Percentiles rank a stretch among this genome's conserved stretches.
Conservation (phyloP, 768 basidiomycete species). For the Sarcodon sp. region DNA sequence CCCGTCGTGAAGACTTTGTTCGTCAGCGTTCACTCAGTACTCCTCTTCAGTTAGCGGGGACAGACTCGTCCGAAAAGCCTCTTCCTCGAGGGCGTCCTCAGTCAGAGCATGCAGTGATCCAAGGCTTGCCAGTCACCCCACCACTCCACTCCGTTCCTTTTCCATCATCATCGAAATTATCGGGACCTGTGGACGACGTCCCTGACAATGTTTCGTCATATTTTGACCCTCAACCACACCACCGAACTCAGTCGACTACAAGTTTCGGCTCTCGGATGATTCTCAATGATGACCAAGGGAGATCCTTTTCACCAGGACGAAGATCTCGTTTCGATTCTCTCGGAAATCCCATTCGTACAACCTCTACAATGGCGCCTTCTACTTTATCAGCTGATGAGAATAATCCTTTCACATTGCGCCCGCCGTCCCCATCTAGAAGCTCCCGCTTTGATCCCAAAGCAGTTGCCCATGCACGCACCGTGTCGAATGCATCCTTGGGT, state of each 20-base stretch:
- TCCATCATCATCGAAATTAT: slow-evolving; percentile 17
- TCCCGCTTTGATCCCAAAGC: slow-evolving; percentile 33
- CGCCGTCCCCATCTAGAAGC: slow-evolving; percentile 23
- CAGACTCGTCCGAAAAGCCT: slow-evolving; percentile 23
- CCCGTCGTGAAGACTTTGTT: slow-evolving; percentile 4
- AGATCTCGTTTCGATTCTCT: neutral
- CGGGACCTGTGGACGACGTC: neutral
- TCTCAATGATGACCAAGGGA: slow-evolving; percentile 16
- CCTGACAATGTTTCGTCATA: slow-evolving; percentile 30
- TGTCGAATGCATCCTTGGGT: slow-evolving; percentile 38
- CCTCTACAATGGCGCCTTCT: neutral
- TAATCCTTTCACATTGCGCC: slow-evolving; percentile 21
- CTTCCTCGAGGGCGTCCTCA: slow-evolving; percentile 35
- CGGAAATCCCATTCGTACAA: neutral
- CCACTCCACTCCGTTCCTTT: slow-evolving; percentile 50
- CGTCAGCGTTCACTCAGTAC: slow-evolving; percentile 48
- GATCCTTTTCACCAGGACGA: slow-evolving; percentile 4
- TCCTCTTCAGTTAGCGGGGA: slow-evolving; percentile 37
- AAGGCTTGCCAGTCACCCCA: slow-evolving; percentile 24
- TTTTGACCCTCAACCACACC: slow-evolving; percentile 34
- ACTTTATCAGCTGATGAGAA: slow-evolving; percentile 6
- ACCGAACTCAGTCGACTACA: slow-evolving; percentile 16
- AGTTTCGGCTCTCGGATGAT: slow-evolving; percentile 17
- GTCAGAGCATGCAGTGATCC: slow-evolving; percentile 35
- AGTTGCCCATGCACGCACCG: slow-evolving; percentile 26